Conservation (phyloP, 2,329 filamentous ascomycete genomes). For the Sporothrix variecibatus region DNA sequence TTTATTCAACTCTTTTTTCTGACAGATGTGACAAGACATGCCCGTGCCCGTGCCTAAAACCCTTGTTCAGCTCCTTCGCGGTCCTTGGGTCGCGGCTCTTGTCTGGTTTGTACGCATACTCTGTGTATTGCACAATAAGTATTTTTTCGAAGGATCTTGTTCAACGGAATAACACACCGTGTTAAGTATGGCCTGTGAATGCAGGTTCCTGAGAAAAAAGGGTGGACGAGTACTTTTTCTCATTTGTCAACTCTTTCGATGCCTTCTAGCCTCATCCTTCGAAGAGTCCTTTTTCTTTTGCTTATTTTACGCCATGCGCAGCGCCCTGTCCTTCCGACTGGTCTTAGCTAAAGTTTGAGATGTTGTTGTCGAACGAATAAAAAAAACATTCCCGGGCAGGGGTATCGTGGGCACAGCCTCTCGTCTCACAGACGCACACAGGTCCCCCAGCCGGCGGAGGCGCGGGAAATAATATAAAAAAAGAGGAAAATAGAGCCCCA, state of each 20-base stretch:
- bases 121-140: too few species aligned
- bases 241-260: not conserved
- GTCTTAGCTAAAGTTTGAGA: not conserved
- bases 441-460: not conserved
- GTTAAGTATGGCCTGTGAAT: not conserved
- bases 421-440: not conserved
- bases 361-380: not conserved
- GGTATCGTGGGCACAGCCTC: constrained; percentile 5
- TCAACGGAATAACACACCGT: not conserved
- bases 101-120: not conserved
- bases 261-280: not conserved
- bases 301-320: not conserved
- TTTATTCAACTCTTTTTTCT: constrained; percentile 8
- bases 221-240: not conserved
- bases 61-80: not conserved
- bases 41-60: not conserved
- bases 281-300: not conserved
- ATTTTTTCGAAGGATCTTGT: not conserved
- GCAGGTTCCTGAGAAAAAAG: not conserved
- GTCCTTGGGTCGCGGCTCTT: not conserved
- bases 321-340: not conserved
- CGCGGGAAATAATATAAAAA: not conserved
- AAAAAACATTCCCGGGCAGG: not conserved
- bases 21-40: not conserved
- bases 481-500: not conserved